Base-by-base conservation (phyloP, 495 filamentous ascomycete genomes). In the Aspergillus indologenus region DNA sequence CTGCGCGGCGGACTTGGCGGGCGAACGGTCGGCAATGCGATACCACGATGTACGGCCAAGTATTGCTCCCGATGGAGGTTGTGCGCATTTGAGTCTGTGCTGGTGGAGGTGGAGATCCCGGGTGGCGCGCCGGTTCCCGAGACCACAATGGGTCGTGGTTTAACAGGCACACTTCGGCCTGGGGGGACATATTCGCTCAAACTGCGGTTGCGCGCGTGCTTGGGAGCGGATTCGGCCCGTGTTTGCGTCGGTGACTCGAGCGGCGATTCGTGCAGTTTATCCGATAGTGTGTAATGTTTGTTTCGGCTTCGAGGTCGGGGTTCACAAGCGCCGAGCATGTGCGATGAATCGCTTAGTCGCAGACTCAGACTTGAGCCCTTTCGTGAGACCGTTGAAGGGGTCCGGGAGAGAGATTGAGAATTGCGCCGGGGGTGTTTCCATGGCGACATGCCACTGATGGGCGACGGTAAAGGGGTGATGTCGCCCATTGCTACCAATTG, bases 391-490 rank as follows among this genome's bases (percentile, higher is more conserved):
- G 64, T 63, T 4, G 76, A 78, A 0, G 76, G 71, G 5, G 75
- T 75, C n/a, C 76, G 73, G 23, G 68, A 81, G 51, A 65, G 61
- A 47, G 61, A 83, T 68, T 65, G 75, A 67, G 59, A 72, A 77
- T 75, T 66, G 77, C 77, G 64, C 77, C 83, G 57, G 3, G 65
- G 63, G 14, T 63, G 51, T 53, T 50, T 61, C 85, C 85, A 70
- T n/a, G 92, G 89, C 8, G 89, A 90, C 46, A 88, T 86, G 8
- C 81, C 81, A 57, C 90, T 77, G 43, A 97, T 81, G 8, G 94
- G 94, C 5, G 94, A 97, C 12, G 94, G 94, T 21, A 98, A 73
- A 53, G 94, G 94, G 5, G 94, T 98, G 57, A 98, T 86, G 66
- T 96, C 91, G 43, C 84, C 83, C 84, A 96, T 87, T 19, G 92